Evolutionary conservation across 352 stramenopile species (phyloP), one percentile per base, ranked within the genome.

Genomic region (Globisporangium nodosum): DNA sequence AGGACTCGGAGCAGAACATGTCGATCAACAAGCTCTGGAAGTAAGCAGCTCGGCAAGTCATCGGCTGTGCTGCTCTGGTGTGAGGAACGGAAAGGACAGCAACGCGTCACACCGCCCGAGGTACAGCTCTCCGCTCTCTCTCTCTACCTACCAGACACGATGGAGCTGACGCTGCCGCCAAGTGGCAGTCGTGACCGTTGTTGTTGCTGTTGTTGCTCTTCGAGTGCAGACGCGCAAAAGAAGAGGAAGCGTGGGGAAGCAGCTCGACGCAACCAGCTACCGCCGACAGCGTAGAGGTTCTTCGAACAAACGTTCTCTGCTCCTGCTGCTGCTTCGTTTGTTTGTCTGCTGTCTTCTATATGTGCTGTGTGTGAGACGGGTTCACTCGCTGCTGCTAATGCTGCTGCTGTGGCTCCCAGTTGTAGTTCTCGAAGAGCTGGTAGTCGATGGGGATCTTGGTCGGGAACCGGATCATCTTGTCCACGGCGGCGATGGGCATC

Each of bases 1-100:
- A 99, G 83, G 97, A 99, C 66, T 93, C 87, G 54, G 97, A 99
- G 66, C 80, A 89, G 65, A 92, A 92, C 78, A 98, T 99, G 79
- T 99, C 93, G 77, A 96, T 99, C 69, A 96, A 97, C 75, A 98
- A 99, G 83, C 85, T 99, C 59, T 99, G 97, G 97, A 99, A 99
- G 90, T 99, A 98, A 71, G 35, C 20, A 11, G n/a, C 15, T 8
- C 3, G 20, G n/a, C 42, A n/a, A 47, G 9, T 18, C 2, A 18
- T 18, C 13, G 50, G 46, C 24, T 40, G 49, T 27, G 24, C 24
- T 27, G 24, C 24, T 27, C 24, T 27, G 24, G 24, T 27, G 24
- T 3, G 24, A 13, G 27, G 24, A 42, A 27, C 11, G 12, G 20
- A n/a, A 30, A 1, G 35, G 47, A 48, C 11, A 42, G 21, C 48